A percentile compares a stretch with the other conserved stretches of the same genome.
Evolutionary conservation across 345 rosid species (phyloP).

Genomic region (Hibiscus trionum): DNA sequence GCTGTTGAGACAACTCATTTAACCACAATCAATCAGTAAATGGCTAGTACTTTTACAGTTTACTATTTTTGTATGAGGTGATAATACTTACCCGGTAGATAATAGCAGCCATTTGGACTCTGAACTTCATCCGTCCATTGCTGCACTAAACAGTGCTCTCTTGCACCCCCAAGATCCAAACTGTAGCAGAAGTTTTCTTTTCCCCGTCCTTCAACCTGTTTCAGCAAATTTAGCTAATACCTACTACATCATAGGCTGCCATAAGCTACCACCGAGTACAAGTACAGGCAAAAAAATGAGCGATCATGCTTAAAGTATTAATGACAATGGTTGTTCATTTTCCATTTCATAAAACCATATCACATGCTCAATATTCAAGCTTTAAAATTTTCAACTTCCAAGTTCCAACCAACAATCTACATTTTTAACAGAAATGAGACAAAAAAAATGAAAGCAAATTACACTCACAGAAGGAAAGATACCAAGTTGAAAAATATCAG

Average conservation of each 20-base stretch:
- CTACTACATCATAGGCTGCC: too few species aligned
- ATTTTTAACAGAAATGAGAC: neutral
- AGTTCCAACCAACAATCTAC: neutral
- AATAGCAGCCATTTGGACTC: neutral
- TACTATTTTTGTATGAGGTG: neutral
- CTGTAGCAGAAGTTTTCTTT: neutral
- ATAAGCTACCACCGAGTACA: too few species aligned
- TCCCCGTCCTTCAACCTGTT: neutral
- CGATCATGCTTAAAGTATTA: too few species aligned
- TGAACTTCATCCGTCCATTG: neutral
- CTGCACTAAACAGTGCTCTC: neutral
- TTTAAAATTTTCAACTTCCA: neutral
- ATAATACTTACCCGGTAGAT: neutral
- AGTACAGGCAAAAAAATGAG: too few species aligned
- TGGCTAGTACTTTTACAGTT: neutral
- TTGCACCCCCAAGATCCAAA: neutral
- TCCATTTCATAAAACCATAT: too few species aligned
- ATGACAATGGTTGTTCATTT: too few species aligned
- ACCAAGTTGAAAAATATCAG: neutral
- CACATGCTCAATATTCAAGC: neutral
- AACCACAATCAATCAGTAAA: neutral
- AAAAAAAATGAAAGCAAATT: neutral
- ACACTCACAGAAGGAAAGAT: neutral
- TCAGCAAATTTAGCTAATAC: too few species aligned
- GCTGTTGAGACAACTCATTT: neutral